Evolutionary conservation across 1,284 basidiomycete genomes (phyloP), one percentile per base, ranked within the genome.

Genomic region (Grifola frondosa): DNA sequence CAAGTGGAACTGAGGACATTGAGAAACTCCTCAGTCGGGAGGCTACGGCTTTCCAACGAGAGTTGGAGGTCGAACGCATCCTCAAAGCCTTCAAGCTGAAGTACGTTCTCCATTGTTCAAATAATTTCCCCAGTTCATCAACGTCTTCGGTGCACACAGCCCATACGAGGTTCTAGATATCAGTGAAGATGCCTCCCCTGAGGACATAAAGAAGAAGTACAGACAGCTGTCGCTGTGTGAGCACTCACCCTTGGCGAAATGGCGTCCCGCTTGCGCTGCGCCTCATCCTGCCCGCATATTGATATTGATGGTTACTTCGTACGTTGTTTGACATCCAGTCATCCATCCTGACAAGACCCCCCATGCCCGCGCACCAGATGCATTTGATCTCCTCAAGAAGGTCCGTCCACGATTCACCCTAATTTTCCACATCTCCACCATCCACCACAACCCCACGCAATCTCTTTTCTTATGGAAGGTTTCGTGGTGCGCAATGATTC

Each of bases 291-390:
- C 25, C 31, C 32, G 24, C 37, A 37, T 36, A 44, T 40, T 38
- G 40, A 40, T 53, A 56, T 57, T 54, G 53, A 58, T 46, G 37
- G 33, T 19, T 33, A 46, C 49, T 49, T 49, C 50, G 69, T 74
- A 71, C 70, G 71, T 73, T 69, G 52, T 63, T 52, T 62, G 54
- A 65, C 59, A 50, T 53, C 58, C 57, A 91, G 88, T 90, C 63
- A 91, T 91, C 59, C 88, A 91, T 71, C 88, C 88, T 57, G 88
- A 91, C 70, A 91, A 91, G 73, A 81, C 83, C 50, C 67, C 82
- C 59, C 87, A 91, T 65, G 70, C 77, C 29, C 78, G 80, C 56
- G 85, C 88, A 43, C 83, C 88, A 57, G 88, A 91, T 65, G 88
- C 88, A 1, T 91, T 91, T 59, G 88, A 91, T 63, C 61, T 88